Base-by-base conservation (phyloP, 176 grass and related monocot species). In the Oropetium thomaeum region DNA sequence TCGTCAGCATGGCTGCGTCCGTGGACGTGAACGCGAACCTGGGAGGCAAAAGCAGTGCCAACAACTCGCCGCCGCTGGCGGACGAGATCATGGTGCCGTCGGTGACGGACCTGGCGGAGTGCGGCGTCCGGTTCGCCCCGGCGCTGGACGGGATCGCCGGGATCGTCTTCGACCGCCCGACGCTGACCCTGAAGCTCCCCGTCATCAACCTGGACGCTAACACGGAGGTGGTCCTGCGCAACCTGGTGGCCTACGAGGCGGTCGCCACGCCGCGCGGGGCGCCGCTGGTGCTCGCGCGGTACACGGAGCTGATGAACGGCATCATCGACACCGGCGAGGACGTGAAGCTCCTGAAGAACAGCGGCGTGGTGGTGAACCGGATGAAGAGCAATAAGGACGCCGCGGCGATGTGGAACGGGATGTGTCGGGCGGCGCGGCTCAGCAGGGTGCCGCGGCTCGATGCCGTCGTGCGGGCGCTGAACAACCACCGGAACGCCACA, bases 11-110 rank as follows among this genome's bases (percentile, higher is more conserved):
- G 3, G 19, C 23, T 11, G 0, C 40, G 0, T 42, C 62, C 12
- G 1, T 14, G 32, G 73, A 76, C 14, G 10, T 83, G 7, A 7
- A 76, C 4, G 65, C 77, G 53, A 83, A 62, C 42, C 65, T 53
- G 29, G 39, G 15, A 13, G n/a, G n/a, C n/a, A n/a, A n/a, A n/a
- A 23, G 25, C 77, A 65, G 76, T 15, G 63, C 58, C 15, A 67
- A 68, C 76, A n/a, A n/a, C n/a, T n/a, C n/a, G n/a, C 72, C 89
- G 19, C 89, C 92, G 20, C 77, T 89, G 32, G 76, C 83, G 0
- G 73, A 91, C 40, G 92, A 96, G 86, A 89, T 96, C 77, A 96
- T 79, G 89, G 84, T 96, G 43, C 92, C 92, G 15, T 96, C 92
- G 0, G 89, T 96, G 40, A 48, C 53, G 10, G 77, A 96, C 70